Evolutionary conservation across 345 rosid genomes (phyloP), one percentile per base, ranked within the genome.

Genomic region (Dimocarpus longan): DNA sequence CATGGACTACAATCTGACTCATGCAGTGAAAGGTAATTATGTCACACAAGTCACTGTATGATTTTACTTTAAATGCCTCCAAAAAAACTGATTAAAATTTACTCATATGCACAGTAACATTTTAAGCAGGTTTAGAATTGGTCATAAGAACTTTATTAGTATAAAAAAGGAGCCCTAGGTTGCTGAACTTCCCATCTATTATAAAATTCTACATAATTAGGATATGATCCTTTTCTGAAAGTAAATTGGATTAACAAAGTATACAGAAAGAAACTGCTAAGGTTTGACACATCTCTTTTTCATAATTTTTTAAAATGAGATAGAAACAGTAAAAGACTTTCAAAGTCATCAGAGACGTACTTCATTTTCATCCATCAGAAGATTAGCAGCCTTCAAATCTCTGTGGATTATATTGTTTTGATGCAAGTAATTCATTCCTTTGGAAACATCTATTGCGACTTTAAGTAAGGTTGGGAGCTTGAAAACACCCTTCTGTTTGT

Each of bases 371-470:
- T 94, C 99, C 97, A 96, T 93, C 75, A 94, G 86, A 84, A 94
- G 93, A 84, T 96, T 96, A 79, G 99, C 98, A 70, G 90, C 97
- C 82, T 96, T 94, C 89, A 94, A 85, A 86, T 96, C 99, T 87
- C 99, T 88, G 82, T 96, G 99, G 81, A 96, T 93, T 78, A 96
- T 93, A 85, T 93, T 89, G 80, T 94, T 92, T 78, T 94, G 98
- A 87, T 96, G 99, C 84, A 96, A 86, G 84, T 96, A 96, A 87
- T 88, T 86, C 99, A 96, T 96, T 88, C 99, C 99, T 86, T 96
- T 96, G 83, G 97, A 90, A 73, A 96, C 87, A 86, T 94, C 99
- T 74, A 93, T 90, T 63, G 97, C 98, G 73, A 93, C 97, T 86
- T 90, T 96, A 79, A 96, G 84, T 79, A 96, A 63, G 79, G 91